Evolutionary conservation across 768 basidiomycete genomes (phyloP), one percentile per base, ranked within the genome.

Genomic region (Psilocybe cubensis): DNA sequence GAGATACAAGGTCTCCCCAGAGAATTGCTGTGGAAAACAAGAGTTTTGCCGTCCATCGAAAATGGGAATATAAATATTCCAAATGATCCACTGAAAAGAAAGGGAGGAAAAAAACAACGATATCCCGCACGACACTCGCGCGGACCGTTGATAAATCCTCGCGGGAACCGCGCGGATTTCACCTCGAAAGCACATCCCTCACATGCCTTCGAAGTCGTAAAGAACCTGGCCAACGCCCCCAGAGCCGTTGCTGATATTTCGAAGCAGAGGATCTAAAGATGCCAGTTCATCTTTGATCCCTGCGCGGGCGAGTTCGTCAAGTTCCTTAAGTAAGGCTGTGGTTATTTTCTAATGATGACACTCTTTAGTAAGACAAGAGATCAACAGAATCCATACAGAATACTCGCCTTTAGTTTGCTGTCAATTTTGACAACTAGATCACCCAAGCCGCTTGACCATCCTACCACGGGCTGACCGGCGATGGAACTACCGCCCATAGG

Each of bases 381-480:
- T 25, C 31, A 41, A n/a, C n/a, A 45, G 1, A 31, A 23, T 48
- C 38, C 27, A 29, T 33, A 51, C n/a, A 54, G 18, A 24, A 18
- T 25, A 29, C 27, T 50, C 44, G 92, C 93, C 80, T 94, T 96
- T 64, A 96, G 82, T 71, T 91, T 91, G 28, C 79, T 77, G 68
- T 96, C 94, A 41, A 93, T 85, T 72, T 94, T 94, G 40, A 87
- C 63, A 9, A 95, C 80, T 69, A 85, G 82, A 50, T 96, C 94
- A 5, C 84, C 86, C n/a, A 86, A 68, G 8, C 76, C 71, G 8
- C 82, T 73, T 12, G 81, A 85, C 88, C 87, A 91, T 52, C 74
- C 67, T 3, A 65, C 76, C n/a, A 80, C 73, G 14, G 86, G 85
- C 0, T 85, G 83, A 63, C 79, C 70, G 11, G 66, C 64, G 5